Percentiles rank a stretch among this genome's conserved stretches.
phyloP scores from a whole-genome alignment of 2,329 filamentous ascomycete genomes.

The Colletotrichum gigasporum region DNA sequence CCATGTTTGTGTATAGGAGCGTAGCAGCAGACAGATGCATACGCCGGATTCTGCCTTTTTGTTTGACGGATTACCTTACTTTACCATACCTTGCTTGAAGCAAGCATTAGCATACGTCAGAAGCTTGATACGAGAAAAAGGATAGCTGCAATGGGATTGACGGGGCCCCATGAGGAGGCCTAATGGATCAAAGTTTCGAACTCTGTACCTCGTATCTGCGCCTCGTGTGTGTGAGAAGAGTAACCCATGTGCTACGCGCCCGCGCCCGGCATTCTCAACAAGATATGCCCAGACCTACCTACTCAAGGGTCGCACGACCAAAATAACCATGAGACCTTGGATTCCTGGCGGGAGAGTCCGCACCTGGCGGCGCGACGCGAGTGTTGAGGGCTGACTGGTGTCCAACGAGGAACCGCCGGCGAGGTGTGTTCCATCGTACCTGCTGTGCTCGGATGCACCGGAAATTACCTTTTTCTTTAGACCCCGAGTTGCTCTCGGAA shows the following conservation, averaged over 20 bases:
- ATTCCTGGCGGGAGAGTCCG: too few species aligned
- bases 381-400: too few species aligned
- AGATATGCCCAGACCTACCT: too few species aligned
- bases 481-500: not conserved
- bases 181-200: too few species aligned
- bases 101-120: not conserved
- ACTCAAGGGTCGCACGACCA: too few species aligned
- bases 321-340: constrained; percentile 12
- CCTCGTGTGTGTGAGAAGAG: not conserved
- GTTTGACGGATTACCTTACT: not conserved
- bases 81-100: constrained; percentile 8
- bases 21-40: not conserved
- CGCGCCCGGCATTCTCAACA: not conserved
- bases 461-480: not conserved
- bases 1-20: constrained; percentile 11
- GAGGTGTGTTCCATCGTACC: not conserved
- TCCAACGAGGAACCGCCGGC: not conserved
- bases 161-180: too few species aligned
- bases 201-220: not conserved
- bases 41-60: not conserved
- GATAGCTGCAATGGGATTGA: not conserved
- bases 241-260: not conserved
- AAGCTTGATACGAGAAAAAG: constrained; percentile 7
- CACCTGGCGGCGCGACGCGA: too few species aligned
- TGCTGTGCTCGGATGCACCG: constrained; percentile 14